Evolutionary conservation across 1,284 basidiomycete species (phyloP), one percentile per base, ranked within the genome.

Genomic region (Quambalaria eucalypti): DNA sequence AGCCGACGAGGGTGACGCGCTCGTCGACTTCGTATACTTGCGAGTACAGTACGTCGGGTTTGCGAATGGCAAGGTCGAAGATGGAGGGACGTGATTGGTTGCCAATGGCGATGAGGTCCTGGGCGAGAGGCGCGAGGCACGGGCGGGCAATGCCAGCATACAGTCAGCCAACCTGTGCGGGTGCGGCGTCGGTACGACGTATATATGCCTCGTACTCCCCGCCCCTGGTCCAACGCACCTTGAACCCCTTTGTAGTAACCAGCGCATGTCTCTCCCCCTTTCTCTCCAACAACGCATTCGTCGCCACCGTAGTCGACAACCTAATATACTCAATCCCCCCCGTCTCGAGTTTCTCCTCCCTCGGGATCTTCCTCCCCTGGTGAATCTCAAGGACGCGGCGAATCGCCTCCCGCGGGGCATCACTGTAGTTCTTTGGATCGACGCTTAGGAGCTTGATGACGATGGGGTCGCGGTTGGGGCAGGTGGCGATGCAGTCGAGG

Each of bases 391-490:
- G 78, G 2, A 96, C 83, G n/a, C 93, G 82, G 5, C 93, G 81
- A 57, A 96, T 90, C 0, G 90, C 93, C 77, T 93, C 90, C 0
- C 88, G 92, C 0, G 93, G 93, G 0, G 93, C 93, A 78, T 97
- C 93, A 4, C 79, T 76, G 77, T 98, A 98, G 75, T 95, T 93
- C 89, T 62, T 62, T 1, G 77, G 70, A 51, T 78, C 77, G 46
- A 76, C 76, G 8, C 71, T 74, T 29, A 79, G 71, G 7, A 79
- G 70, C 64, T 79, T 79, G 64, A 78, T 62, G 52, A 78, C 69
- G 46, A 74, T 67, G 4, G 16, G 16, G 19, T 56, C 55, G 8
- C 30, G n/a, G 16, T 33, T 55, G 29, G 54, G 54, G 2, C 55
- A 16, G 19, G 38, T 21, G 4, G 50, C 54, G n/a, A 56, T 16